Percentiles rank a stretch among this genome's conserved stretches.
Evolutionary conservation across 192 early-diverging fungal species (phyloP).

Genomic region (Coemansia sp.): DNA sequence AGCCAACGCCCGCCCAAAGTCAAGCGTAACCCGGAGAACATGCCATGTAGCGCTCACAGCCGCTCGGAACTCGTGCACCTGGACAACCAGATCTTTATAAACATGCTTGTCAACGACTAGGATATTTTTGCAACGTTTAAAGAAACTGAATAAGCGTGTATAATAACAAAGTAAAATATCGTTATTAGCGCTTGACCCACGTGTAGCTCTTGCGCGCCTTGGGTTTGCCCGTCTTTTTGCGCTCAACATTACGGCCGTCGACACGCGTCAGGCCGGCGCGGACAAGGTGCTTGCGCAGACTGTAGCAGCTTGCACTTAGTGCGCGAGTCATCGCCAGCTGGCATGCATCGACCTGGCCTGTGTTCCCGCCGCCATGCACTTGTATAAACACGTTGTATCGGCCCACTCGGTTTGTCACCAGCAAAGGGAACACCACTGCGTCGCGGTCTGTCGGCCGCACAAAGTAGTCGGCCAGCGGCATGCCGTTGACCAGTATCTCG

Average conservation of each 20-base stretch:
- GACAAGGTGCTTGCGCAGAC: slow-evolving; percentile 58
- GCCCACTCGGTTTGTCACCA: slow-evolving; percentile 63
- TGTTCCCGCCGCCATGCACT: slow-evolving; percentile 77
- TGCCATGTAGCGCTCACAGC: slow-evolving; percentile 44
- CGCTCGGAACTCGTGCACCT: slow-evolving; percentile 33
- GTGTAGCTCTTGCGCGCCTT: slow-evolving; percentile 91
- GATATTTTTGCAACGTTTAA: neutral
- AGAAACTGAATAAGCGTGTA: neutral
- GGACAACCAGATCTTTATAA: slow-evolving; percentile 50
- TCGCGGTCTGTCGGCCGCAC: slow-evolving; percentile 64
- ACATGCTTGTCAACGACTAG: slow-evolving; percentile 26
- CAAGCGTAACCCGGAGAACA: slow-evolving; percentile 30
- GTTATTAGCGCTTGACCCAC: slow-evolving; percentile 66
- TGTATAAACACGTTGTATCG: slow-evolving; percentile 83
- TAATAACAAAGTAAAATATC: neutral
- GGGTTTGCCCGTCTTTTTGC: slow-evolving; percentile 94
- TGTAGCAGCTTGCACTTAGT: slow-evolving; percentile 64
- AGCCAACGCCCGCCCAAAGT: slow-evolving; percentile 22
- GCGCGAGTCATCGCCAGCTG: slow-evolving; percentile 78
- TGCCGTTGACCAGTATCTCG: slow-evolving; percentile 76
- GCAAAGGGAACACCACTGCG: slow-evolving; percentile 70
- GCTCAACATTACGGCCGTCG: slow-evolving; percentile 81
- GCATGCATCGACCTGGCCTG: slow-evolving; percentile 85
- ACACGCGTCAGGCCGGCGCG: slow-evolving; percentile 61
- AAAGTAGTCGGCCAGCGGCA: slow-evolving; percentile 75